Conservation (phyloP, 2,329 filamentous ascomycete species). For the Scedosporium apiospermum region DNA sequence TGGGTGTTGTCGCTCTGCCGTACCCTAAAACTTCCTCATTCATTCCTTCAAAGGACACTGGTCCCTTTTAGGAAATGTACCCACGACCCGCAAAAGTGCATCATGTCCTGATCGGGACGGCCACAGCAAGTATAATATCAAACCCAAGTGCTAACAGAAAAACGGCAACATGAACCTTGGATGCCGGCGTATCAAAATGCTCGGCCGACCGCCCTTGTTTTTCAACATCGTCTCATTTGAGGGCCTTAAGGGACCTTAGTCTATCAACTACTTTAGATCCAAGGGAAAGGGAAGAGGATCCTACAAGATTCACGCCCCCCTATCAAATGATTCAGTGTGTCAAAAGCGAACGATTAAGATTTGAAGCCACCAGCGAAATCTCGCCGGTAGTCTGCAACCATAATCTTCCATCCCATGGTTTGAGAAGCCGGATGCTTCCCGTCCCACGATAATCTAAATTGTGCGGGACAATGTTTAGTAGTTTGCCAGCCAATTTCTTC, state of each 20-base stretch:
- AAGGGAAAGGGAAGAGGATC: too few species aligned
- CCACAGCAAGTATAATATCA: slow-evolving; percentile 3
- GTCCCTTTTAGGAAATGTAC: slow-evolving; percentile 1
- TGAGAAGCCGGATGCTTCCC: not conserved
- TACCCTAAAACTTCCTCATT: slow-evolving; percentile 2
- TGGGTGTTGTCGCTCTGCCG: not conserved
- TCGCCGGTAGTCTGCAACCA: not conserved
- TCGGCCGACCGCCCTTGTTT: not conserved
- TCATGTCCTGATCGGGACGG: slow-evolving; percentile 3
- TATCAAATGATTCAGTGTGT: not conserved
- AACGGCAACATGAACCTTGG: not conserved
- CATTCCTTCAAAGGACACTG: not conserved
- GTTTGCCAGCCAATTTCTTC: not conserved
- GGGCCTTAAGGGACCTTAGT: not conserved
- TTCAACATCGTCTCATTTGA: not conserved
- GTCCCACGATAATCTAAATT: not conserved
- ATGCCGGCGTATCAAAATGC: not conserved
- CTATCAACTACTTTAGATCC: too few species aligned
- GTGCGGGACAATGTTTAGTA: not conserved
- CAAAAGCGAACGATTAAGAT: not conserved
- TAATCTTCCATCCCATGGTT: not conserved
- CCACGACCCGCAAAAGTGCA: not conserved
- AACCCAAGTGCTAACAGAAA: not conserved
- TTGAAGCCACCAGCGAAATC: not conserved
- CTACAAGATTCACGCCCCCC: not conserved